These are phyloP conservation scores for Pythium rhizo-oryzae DNA, from an alignment of 352 stramenopile genomes.

Conservation along the genomic window DNA sequence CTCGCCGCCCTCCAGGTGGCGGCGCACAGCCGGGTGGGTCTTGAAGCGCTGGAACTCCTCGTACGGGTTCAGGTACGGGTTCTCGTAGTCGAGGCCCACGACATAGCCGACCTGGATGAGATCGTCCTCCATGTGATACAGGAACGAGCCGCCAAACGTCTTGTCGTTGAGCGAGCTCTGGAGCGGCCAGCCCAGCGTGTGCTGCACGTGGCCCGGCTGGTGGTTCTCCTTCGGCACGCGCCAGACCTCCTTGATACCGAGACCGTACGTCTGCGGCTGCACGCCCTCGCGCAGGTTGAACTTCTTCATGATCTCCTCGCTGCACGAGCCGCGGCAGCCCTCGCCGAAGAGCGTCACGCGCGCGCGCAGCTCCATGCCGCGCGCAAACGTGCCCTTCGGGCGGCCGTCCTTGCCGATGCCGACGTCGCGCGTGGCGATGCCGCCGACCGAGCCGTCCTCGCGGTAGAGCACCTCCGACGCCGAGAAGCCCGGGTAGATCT, in stretches of 20 bases:
- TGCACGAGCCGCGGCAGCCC: slow-evolving; percentile 97
- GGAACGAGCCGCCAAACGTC: slow-evolving; percentile 98
- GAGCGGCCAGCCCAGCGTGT: slow-evolving; percentile 98
- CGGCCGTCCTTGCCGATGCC: slow-evolving; percentile 97
- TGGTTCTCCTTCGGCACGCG: slow-evolving; percentile 93
- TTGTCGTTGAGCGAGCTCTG: slow-evolving; percentile 91
- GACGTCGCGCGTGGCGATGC: slow-evolving; percentile 98
- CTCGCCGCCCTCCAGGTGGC: slow-evolving; percentile 95
- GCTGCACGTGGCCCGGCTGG: slow-evolving; percentile 95
- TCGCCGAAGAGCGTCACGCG: slow-evolving; percentile 97
- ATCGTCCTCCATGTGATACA: slow-evolving; percentile 99
- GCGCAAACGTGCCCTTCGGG: slow-evolving; percentile 96
- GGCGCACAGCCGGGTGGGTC: slow-evolving; percentile 94
- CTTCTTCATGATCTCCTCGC: slow-evolving; percentile 96
- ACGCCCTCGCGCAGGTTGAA: slow-evolving; percentile 93
- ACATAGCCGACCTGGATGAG: slow-evolving; percentile 96
- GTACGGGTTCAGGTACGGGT: slow-evolving; percentile 99
- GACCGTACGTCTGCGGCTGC: slow-evolving; percentile 97
- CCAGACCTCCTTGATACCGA: slow-evolving; percentile 99
- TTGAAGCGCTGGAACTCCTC: slow-evolving; percentile 99
- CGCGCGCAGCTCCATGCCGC: slow-evolving; percentile 97
- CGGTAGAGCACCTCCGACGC: slow-evolving; percentile 92
- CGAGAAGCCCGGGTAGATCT: slow-evolving; percentile 99
- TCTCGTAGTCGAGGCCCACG: slow-evolving; percentile 98
- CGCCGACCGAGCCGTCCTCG: slow-evolving; percentile 82